A percentile compares a stretch with the other conserved stretches of the same genome.
phyloP scores from a whole-genome alignment of 202 grass and related monocot species.

The Schoenoplectus tabernaemontani region DNA sequence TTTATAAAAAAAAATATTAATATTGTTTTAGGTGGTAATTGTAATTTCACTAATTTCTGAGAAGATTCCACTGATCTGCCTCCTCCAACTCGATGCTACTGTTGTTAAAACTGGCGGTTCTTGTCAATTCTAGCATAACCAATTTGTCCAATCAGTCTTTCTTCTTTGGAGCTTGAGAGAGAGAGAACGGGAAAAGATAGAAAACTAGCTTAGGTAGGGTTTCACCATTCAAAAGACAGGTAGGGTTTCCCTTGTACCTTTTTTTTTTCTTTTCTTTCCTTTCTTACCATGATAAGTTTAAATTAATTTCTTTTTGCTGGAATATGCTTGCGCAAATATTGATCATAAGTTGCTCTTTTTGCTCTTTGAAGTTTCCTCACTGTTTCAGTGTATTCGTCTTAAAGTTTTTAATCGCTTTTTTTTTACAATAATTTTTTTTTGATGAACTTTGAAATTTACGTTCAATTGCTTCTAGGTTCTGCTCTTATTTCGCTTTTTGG shows the following conservation, averaged over 20 bases:
- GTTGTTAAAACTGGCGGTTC: slow-evolving; percentile 20
- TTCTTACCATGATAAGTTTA: not conserved
- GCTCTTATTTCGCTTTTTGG: not conserved
- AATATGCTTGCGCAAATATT: not conserved
- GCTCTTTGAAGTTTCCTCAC: not conserved
- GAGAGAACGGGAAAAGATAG: not conserved
- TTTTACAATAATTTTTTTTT: not conserved
- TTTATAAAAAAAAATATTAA: no score
- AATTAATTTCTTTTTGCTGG: not conserved
- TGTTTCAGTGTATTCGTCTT: not conserved
- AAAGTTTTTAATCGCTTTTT: not conserved
- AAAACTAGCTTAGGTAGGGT: not conserved
- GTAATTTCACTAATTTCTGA: not conserved
- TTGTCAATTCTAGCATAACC: slow-evolving; percentile 11
- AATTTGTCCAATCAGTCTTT: not conserved
- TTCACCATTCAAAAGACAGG: not conserved
- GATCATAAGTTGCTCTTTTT: not conserved
- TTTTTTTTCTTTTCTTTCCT: not conserved
- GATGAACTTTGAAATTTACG: not conserved
- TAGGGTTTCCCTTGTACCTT: slow-evolving; percentile 4
- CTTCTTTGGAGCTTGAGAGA: slow-evolving; percentile 8
- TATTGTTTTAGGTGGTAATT: no score
- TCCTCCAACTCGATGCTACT: slow-evolving; percentile 18
- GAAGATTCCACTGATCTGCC: slow-evolving; percentile 7
- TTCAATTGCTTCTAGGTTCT: not conserved